Evolutionary conservation across 805 yeast genomes (phyloP).

Genomic region (Kuraishia cidri): DNA sequence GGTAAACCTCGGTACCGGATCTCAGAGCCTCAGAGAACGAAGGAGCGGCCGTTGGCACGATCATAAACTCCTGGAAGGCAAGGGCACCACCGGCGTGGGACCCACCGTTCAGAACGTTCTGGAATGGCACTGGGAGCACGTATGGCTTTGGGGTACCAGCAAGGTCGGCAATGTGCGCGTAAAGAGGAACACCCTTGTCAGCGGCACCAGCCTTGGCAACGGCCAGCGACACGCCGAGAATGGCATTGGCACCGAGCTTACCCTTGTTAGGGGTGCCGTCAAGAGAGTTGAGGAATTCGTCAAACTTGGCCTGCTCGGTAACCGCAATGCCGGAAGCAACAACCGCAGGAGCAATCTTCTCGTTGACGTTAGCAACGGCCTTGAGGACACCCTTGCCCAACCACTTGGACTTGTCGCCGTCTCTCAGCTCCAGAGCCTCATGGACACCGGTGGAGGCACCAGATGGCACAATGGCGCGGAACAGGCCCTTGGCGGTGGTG

Average conservation of each 20-base stretch:
- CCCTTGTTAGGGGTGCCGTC: slow-evolving; percentile 98
- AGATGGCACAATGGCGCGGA: slow-evolving; percentile 98
- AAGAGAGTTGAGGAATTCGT: slow-evolving; percentile 73
- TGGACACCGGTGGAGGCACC: slow-evolving; percentile 99
- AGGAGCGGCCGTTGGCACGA: slow-evolving; percentile 89
- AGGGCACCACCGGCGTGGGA: slow-evolving; percentile 99
- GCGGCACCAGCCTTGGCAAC: slow-evolving; percentile 98
- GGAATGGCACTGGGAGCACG: slow-evolving; percentile 98
- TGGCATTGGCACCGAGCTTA: slow-evolving; percentile 97
- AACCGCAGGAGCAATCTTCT: slow-evolving; percentile 89
- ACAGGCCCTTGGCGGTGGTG: slow-evolving; percentile 84
- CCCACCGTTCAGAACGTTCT: slow-evolving; percentile 98
- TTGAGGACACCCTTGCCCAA: slow-evolving; percentile 96
- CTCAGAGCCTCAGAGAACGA: slow-evolving; percentile 93
- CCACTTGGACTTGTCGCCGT: slow-evolving; percentile 96
- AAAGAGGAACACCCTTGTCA: slow-evolving; percentile 87
- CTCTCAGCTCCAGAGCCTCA: slow-evolving; percentile 98
- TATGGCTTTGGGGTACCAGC: slow-evolving; percentile 72
- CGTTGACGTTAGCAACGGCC: slow-evolving; percentile 95
- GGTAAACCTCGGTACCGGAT: slow-evolving; percentile 97
- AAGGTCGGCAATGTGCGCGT: slow-evolving; percentile 81
- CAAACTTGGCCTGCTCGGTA: slow-evolving; percentile 79
- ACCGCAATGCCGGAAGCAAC: slow-evolving; percentile 75
- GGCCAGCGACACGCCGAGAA: slow-evolving; percentile 95
- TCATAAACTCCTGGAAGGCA: slow-evolving; percentile 99